Evolutionary conservation across 768 basidiomycete genomes (phyloP).

Genomic region (Suillus variegatus): DNA sequence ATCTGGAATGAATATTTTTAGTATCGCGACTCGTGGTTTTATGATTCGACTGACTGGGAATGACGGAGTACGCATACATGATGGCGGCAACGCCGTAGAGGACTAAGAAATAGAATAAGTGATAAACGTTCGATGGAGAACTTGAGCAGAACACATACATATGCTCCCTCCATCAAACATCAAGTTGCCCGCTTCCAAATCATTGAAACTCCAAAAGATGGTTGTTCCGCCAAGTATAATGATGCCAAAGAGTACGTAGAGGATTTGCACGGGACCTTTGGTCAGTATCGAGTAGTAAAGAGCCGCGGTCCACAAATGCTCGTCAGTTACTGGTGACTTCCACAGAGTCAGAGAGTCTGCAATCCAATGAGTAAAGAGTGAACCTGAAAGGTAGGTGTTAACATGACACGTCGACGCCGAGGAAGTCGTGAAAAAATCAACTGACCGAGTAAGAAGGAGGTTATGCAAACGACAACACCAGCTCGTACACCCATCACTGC

Average conservation of each 20-base stretch:
- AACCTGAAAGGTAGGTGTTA: slow-evolving; percentile 44
- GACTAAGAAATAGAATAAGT: slow-evolving; percentile 46
- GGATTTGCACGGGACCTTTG: slow-evolving; percentile 56
- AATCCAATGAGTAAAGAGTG: slow-evolving; percentile 88
- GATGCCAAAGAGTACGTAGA: slow-evolving; percentile 59
- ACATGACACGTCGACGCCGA: neutral
- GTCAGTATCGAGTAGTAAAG: slow-evolving; percentile 80
- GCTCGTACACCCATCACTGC: slow-evolving; percentile 68
- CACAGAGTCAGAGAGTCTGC: slow-evolving; percentile 90
- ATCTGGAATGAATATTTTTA: slow-evolving; percentile 38
- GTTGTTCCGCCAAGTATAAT: slow-evolving; percentile 62
- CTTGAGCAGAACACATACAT: slow-evolving; percentile 49
- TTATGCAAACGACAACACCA: slow-evolving; percentile 72
- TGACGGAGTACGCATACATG: slow-evolving; percentile 75
- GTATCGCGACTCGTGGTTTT: slow-evolving; percentile 5
- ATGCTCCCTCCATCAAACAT: slow-evolving; percentile 93
- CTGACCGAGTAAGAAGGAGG: slow-evolving; percentile 79
- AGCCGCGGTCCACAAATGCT: slow-evolving; percentile 80
- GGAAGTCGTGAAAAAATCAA: slow-evolving; percentile 1
- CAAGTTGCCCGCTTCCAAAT: slow-evolving; percentile 78
- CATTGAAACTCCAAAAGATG: slow-evolving; percentile 76
- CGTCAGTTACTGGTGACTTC: slow-evolving; percentile 87
- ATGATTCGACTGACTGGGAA: slow-evolving; percentile 64
- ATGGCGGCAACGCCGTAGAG: slow-evolving; percentile 70
- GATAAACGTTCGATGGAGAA: neutral